These are phyloP conservation scores for Arbutus unedo DNA, from an alignment of 148 eudicot genomes.

Conservation along the genomic window DNA sequence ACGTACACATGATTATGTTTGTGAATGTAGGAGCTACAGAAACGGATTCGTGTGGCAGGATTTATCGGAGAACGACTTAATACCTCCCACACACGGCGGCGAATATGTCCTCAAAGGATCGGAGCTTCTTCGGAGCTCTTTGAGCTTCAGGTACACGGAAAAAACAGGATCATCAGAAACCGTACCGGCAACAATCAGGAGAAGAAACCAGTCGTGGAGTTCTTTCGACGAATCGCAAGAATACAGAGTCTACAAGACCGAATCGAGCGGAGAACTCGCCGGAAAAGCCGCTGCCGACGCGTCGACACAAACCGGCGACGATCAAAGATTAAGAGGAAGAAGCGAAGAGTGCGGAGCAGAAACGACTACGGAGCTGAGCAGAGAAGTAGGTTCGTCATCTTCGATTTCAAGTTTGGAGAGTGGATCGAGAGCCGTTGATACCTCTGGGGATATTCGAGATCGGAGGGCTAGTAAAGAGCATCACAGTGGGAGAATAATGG, in stretches of 20 bases:
- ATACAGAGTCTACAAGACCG: slow-evolving; percentile 26
- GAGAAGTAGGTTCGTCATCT: slow-evolving; percentile 21
- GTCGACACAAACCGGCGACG: slow-evolving; percentile 26
- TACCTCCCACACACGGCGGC: slow-evolving; percentile 21
- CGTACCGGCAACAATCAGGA: neutral
- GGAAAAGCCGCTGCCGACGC: slow-evolving; percentile 25
- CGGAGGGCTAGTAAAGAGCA: slow-evolving; percentile 8
- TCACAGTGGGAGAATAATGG: slow-evolving; percentile 23
- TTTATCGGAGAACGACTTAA: slow-evolving; percentile 28
- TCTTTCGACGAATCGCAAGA: slow-evolving; percentile 28
- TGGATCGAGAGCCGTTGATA: slow-evolving; percentile 21
- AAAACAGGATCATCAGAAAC: neutral
- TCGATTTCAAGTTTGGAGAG: slow-evolving; percentile 24
- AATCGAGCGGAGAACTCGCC: slow-evolving; percentile 17
- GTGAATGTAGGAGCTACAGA: slow-evolving; percentile 26
- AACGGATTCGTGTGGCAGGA: slow-evolving; percentile 41
- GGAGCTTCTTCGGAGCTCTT: slow-evolving; percentile 16
- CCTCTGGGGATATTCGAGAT: neutral
- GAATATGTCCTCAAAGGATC: slow-evolving; percentile 36
- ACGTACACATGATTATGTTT: neutral
- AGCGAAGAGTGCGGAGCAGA: neutral
- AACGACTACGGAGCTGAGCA: slow-evolving; percentile 14
- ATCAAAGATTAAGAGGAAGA: neutral
- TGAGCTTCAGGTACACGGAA: neutral
- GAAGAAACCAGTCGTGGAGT: slow-evolving; percentile 33